Conservation (phyloP, 176 grass and related monocot genomes). For the Oryza glaberrima region DNA sequence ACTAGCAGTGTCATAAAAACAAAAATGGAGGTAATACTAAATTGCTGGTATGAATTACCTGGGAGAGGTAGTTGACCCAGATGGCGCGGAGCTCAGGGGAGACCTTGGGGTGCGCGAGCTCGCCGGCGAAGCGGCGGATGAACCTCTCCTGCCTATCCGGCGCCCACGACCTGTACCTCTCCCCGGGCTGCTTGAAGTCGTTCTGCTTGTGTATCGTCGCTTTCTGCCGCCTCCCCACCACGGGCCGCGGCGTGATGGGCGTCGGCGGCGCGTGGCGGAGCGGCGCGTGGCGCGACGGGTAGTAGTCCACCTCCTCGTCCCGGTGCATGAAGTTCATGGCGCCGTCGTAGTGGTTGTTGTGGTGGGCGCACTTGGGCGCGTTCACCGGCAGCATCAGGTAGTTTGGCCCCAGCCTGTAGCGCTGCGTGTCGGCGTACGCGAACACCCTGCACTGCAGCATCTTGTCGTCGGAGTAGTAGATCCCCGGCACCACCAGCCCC, state of each 20-base stretch:
- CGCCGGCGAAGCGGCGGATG: conserved; percentile 46
- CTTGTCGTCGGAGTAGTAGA: conserved; percentile 99
- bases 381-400: conserved; percentile 95
- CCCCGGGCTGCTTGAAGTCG: conserved; percentile 84
- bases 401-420: conserved; percentile 76
- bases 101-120: conserved; percentile 64
- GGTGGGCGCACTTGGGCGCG: conserved; percentile 67
- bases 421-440: conserved; percentile 91
- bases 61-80: conserved; percentile 62
- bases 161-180: conserved; percentile 76
- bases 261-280: conserved; percentile 56
- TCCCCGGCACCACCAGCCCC: conserved; percentile 74
- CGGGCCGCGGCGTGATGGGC: conserved; percentile 36
- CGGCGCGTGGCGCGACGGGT: conserved; percentile 70
- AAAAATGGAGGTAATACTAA: too few relatives aligned
- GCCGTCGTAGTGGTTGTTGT: conserved; percentile 86
- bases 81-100: conserved; percentile 75
- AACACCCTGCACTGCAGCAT: conserved; percentile 96
- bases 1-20: too few relatives aligned
- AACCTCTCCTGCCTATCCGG: conserved; percentile 84
- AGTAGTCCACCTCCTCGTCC: conserved; percentile 89
- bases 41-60: conserved; percentile 33
- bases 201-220: conserved; percentile 64
- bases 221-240: conserved; percentile 70
- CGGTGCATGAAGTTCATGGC: conserved; percentile 88